Evolutionary conservation across 306 rosid genomes (phyloP).

Genomic region (Alnus rubra): DNA sequence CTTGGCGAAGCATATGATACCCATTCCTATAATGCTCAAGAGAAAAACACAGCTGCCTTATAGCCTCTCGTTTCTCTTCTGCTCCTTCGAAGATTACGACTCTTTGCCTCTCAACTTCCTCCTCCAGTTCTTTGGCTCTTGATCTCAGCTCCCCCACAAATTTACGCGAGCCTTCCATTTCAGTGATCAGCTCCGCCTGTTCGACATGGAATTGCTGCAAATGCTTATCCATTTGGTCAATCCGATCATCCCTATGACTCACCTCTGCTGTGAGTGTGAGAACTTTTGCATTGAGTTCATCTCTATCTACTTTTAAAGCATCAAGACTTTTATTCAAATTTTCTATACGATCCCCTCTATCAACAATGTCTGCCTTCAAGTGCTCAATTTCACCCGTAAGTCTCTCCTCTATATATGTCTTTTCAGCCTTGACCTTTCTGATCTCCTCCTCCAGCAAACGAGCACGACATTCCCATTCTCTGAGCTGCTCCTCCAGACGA

Average conservation of each 20-base stretch:
- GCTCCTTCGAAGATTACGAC: conserved; percentile 61
- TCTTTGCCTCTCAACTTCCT: conserved; percentile 70
- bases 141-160: conserved; percentile 49
- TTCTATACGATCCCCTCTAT: conserved; percentile 41
- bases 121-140: conserved; percentile 55
- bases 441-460: conserved; percentile 84
- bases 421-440: conserved; percentile 64
- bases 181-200: conserved; percentile 44
- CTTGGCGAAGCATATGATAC: conserved; percentile 61
- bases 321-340: conserved; percentile 44
- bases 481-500: conserved; percentile 51
- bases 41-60: conserved; percentile 87
- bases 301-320: conserved; percentile 48
- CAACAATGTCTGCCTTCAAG: conserved; percentile 47
- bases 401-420: conserved; percentile 48
- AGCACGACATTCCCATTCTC: conserved; percentile 66
- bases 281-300: conserved; percentile 48
- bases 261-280: conserved; percentile 41
- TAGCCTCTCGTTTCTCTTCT: conserved; percentile 88
- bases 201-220: conserved; percentile 56
- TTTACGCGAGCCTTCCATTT: conserved; percentile 48
- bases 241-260: conserved; percentile 41
- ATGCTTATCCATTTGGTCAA: conserved; percentile 42
- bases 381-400: conserved; percentile 47
- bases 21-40: conserved; percentile 76